Evolutionary conservation across 2,329 filamentous ascomycete genomes (phyloP), one percentile per base, ranked within the genome.

Genomic region (Xylariaceae sp.): DNA sequence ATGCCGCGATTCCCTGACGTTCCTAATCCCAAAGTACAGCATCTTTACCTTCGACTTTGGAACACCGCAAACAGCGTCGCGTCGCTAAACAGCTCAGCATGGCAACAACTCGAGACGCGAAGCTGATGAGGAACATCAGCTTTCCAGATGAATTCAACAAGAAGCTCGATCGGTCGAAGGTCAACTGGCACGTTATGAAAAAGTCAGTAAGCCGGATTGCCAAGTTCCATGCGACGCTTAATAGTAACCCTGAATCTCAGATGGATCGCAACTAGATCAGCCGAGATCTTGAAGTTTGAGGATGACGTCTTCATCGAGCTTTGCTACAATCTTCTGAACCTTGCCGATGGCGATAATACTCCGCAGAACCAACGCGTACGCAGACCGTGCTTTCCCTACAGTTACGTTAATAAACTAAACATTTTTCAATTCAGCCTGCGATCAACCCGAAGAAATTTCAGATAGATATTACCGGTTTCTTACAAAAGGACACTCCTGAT

Each of bases 181-280:
- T 98, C 65, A 96, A 98, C 62, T 74, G 95, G 38, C 89, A 95
- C 65, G 87, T 98, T 42, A 95, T 98, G 82, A 96, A 96, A 76
- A 95, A 93, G 87, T 94, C 62, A 60, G 83, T 68, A 46, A 39
- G 37, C 37, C 39, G n/a, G 32, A 28, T 15, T 29, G 33, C 37
- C 34, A 35, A 31, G 26, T 24, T 32, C 38, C 22, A 31, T 16
- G 12, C 31, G 9, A 28, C 26, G 18, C 41, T 26, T 13, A 32
- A 34, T 52, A n/a, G n/a, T 56, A 34, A 57, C 43, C 26, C 22
- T 8, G 12, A 15, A 16, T 34, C 43, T 26, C 53, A 96, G 89
- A 73, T 98, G 93, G 93, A 96, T 97, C 62, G 86, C 88, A 4
- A 80, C 83, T 56, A 87, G 85, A 63, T 88, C 98, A 42, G 87